These are phyloP conservation scores for Fraxinus greggii DNA, from an alignment of 305 asterid species.

Conservation along the genomic window DNA sequence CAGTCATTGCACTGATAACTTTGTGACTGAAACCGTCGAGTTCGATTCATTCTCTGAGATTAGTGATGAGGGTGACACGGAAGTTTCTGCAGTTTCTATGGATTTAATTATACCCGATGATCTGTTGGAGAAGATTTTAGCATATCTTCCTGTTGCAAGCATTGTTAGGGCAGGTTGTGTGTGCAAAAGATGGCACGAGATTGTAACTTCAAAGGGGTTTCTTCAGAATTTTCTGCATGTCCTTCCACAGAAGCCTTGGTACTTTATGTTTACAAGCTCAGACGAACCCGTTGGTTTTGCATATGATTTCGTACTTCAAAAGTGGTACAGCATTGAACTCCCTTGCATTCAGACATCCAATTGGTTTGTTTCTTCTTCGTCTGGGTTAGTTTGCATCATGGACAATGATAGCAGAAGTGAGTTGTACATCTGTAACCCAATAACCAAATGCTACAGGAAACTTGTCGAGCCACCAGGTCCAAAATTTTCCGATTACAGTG, in stretches of 20 bases:
- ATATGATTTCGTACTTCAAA: conserved; percentile 61
- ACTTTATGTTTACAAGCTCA: conserved; percentile 91
- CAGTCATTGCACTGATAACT: conserved; percentile 54
- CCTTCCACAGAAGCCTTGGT: conserved; percentile 75
- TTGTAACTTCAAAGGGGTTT: conserved; percentile 73
- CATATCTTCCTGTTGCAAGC: conserved; percentile 80
- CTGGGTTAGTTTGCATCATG: conserved; percentile 81
- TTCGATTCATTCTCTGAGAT: conserved; percentile 47
- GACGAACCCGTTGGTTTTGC: conserved; percentile 81
- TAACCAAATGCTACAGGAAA: conserved; percentile 45
- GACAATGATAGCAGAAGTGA: conserved; percentile 69
- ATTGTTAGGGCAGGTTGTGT: conserved; percentile 76
- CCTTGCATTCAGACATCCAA: conserved; percentile 70
- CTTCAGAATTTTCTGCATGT: conserved; percentile 51
- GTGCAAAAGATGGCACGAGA: conserved; percentile 77
- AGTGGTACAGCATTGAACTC: conserved; percentile 79
- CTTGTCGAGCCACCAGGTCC: conserved; percentile 61
- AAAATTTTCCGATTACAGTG: conserved; percentile 66
- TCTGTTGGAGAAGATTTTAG: conserved; percentile 70
- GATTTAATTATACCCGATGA: conserved; percentile 76
- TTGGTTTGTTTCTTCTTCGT: conserved; percentile 75
- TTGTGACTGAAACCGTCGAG: conserved; percentile 19
- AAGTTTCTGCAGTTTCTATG: conserved; percentile 45
- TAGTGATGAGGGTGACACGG: conserved; percentile 46
- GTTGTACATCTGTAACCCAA: conserved; percentile 72